These are phyloP conservation scores for Cercophora scortea DNA, from an alignment of 495 filamentous ascomycete species.

Conservation along the genomic window DNA sequence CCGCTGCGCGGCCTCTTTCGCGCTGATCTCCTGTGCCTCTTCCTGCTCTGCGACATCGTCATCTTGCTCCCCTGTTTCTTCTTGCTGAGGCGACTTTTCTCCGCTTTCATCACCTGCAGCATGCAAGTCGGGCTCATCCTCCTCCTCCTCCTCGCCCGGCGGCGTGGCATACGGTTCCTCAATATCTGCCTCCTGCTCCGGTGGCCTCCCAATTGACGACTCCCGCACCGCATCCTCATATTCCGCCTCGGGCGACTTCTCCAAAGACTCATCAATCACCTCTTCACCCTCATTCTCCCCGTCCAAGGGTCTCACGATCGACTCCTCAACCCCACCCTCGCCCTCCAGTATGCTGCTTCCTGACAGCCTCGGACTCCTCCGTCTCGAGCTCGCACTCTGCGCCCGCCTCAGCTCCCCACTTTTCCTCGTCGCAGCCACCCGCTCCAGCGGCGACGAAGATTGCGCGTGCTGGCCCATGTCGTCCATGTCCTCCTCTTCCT, in stretches of 20 bases:
- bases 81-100: constrained; percentile 12
- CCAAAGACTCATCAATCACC: background rate
- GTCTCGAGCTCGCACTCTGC: background rate
- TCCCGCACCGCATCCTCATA: too few relatives aligned
- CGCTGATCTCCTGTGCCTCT: constrained; percentile 19
- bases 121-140: background rate
- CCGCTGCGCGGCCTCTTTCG: constrained; percentile 24
- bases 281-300: background rate
- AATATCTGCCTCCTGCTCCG: too few relatives aligned
- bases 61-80: constrained; percentile 12
- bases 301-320: background rate
- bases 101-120: constrained; percentile 11
- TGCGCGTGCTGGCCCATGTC: constrained; percentile 4
- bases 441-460: constrained; percentile 34
- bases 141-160: background rate
- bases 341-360: background rate
- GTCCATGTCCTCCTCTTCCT: constrained; percentile 10
- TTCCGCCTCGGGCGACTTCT: too few relatives aligned
- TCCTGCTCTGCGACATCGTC: constrained; percentile 6
- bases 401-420: background rate
- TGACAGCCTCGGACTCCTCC: constrained; percentile 7
- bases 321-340: constrained; percentile 1
- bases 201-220: too few relatives aligned
- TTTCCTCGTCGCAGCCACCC: constrained; percentile 21
- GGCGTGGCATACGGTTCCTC: too few relatives aligned